Percentiles rank a stretch among this genome's conserved stretches.
Conservation (phyloP, 768 basidiomycete genomes). For the Pleurotus giganteus region DNA sequence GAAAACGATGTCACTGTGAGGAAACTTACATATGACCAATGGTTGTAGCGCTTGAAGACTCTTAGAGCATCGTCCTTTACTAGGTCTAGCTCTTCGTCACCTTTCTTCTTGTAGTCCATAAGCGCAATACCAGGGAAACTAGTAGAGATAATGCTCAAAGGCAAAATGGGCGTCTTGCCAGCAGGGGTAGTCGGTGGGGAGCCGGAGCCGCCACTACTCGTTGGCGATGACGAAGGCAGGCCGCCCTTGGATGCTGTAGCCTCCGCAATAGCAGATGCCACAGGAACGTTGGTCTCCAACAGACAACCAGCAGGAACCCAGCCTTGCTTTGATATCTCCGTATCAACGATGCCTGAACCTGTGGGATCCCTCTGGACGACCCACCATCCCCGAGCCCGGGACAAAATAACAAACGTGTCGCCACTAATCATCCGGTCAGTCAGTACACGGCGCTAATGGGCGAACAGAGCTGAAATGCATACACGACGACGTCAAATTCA, state of each 20-base stretch:
- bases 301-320: slow-evolving; percentile 99
- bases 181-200: slow-evolving; percentile 37
- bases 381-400: slow-evolving; percentile 98
- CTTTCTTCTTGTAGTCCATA: slow-evolving; percentile 95
- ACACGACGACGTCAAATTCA: slow-evolving; percentile 98
- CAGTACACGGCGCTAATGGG: slow-evolving; percentile 6
- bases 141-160: slow-evolving; percentile 91
- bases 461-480: slow-evolving; percentile 30
- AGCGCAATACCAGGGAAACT: slow-evolving; percentile 95
- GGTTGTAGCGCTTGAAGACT: slow-evolving; percentile 97
- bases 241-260: slow-evolving; percentile 58
- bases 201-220: slow-evolving; percentile 31
- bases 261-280: slow-evolving; percentile 83
- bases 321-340: slow-evolving; percentile 79
- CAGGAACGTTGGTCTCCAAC: slow-evolving; percentile 89
- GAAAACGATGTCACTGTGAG: slow-evolving; percentile 6
- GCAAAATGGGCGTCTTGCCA: slow-evolving; percentile 80
- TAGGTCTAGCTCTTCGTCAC: slow-evolving; percentile 88
- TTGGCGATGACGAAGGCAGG: slow-evolving; percentile 13
- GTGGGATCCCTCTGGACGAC: slow-evolving; percentile 93
- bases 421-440: slow-evolving; percentile 47
- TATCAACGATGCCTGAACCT: slow-evolving; percentile 75
- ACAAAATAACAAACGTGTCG: slow-evolving; percentile 90
- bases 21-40: slow-evolving; percentile 85
- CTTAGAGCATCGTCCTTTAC: slow-evolving; percentile 85